phyloP scores from a whole-genome alignment of 768 basidiomycete species.

The Polyporus arcularius region DNA sequence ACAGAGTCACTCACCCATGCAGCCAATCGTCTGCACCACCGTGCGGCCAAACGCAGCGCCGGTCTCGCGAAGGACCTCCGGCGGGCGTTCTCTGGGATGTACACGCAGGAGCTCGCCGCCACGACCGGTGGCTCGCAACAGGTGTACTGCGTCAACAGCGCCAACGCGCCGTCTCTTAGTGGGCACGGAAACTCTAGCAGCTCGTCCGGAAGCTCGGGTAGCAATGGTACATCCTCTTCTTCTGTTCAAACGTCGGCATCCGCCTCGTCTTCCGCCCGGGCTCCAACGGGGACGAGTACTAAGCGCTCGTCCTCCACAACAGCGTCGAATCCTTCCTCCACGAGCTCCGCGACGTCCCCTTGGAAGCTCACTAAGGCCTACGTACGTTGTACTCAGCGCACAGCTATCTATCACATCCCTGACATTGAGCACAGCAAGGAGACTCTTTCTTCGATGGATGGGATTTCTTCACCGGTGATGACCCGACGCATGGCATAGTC shows the following conservation, averaged over 20 bases:
- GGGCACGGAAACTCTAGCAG: background rate
- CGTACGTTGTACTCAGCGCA: slow-evolving; percentile 30
- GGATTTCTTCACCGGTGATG: slow-evolving; percentile 65
- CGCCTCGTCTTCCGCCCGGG: slow-evolving; percentile 1
- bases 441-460: slow-evolving; percentile 81
- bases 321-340: slow-evolving; percentile 12
- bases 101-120: slow-evolving; percentile 27
- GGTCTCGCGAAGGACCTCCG: slow-evolving; percentile 71
- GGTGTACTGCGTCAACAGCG: slow-evolving; percentile 37
- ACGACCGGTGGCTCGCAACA: slow-evolving; percentile 19
- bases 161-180: background rate
- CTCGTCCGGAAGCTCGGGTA: background rate
- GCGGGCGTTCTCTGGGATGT: slow-evolving; percentile 56
- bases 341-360: slow-evolving; percentile 13
- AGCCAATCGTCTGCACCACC: slow-evolving; percentile 53
- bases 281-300: slow-evolving; percentile 15
- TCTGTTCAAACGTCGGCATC: background rate
- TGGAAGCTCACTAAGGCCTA: slow-evolving; percentile 59
- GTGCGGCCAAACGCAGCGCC: slow-evolving; percentile 60
- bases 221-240: slow-evolving; percentile 10
- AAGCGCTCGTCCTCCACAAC: slow-evolving; percentile 15
- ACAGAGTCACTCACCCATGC: slow-evolving; percentile 43
- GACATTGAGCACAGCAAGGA: slow-evolving; percentile 47
- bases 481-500: slow-evolving; percentile 80
- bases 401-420: background rate